These are phyloP conservation scores for Pseudogymnoascus pannorum DNA, from an alignment of 2,329 filamentous ascomycete species.

Conservation along the genomic window DNA sequence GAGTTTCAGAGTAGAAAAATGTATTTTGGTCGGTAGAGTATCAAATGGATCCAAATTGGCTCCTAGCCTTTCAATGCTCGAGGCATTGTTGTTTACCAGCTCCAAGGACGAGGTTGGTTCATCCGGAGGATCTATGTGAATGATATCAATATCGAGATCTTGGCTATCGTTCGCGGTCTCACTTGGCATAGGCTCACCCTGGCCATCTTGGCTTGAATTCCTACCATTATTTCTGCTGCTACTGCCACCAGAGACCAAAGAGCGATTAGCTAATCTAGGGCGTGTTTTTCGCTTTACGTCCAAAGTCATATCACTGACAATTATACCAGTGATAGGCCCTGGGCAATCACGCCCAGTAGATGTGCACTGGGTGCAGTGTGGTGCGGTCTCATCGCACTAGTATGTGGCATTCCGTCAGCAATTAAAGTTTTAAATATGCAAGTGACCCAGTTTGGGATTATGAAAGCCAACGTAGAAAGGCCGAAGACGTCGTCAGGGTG, in stretches of 20 bases:
- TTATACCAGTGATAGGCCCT: slow-evolving; percentile 7
- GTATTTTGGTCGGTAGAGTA: not conserved
- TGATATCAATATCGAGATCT: not conserved
- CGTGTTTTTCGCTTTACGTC: not conserved
- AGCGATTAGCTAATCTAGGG: not conserved
- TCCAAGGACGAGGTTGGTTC: not conserved
- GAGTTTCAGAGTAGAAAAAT: slow-evolving; percentile 7
- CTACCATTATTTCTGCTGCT: not conserved
- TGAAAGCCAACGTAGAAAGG: not conserved
- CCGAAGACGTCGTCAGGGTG: not conserved
- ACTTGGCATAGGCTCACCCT: not conserved
- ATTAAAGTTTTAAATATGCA: not conserved
- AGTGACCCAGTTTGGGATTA: not conserved
- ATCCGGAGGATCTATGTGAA: not conserved
- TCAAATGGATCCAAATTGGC: slow-evolving; percentile 3
- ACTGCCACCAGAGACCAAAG: not conserved
- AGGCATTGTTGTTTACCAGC: not conserved
- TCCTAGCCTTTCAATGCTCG: slow-evolving; percentile 4
- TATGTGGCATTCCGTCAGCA: not conserved
- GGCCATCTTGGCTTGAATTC: not conserved
- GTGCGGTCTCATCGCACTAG: slow-evolving; percentile 7
- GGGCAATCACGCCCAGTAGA: slow-evolving; percentile 5
- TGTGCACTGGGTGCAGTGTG: not conserved
- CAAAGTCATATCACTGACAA: slow-evolving; percentile 9
- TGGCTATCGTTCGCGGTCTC: not conserved